These are phyloP conservation scores for Fusarium musae DNA, from an alignment of 2,329 filamentous ascomycete species.

Conservation along the genomic window DNA sequence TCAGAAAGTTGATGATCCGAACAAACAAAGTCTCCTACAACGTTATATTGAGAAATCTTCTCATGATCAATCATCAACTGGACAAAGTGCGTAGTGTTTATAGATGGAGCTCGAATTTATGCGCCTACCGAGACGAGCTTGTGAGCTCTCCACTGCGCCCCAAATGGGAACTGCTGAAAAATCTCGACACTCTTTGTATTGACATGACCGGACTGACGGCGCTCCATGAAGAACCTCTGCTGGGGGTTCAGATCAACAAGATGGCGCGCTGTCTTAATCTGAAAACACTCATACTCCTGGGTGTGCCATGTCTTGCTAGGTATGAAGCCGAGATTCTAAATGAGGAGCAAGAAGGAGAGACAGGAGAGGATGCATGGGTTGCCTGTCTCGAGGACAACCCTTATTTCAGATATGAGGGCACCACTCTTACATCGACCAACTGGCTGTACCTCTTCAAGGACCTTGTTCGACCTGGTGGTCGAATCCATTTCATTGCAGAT, in stretches of 20 bases:
- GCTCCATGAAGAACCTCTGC: accelerated
- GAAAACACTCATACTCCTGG: not conserved
- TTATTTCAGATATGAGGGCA: not conserved
- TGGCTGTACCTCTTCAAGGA: not conserved
- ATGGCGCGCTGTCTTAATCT: not conserved
- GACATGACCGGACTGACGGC: not conserved
- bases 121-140: not conserved
- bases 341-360: accelerated
- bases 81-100: not conserved
- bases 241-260: not conserved
- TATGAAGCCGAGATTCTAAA: accelerated
- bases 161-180: not conserved
- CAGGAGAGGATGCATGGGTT: not conserved
- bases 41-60: accelerated
- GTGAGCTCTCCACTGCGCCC: not conserved
- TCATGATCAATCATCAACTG: accelerated
- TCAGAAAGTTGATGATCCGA: not conserved
- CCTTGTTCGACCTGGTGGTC: not conserved
- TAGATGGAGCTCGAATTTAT: not conserved
- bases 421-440: too few species aligned
- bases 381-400: not conserved
- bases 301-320: not conserved
- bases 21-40: not conserved
- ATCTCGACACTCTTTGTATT: not conserved
- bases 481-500: not conserved